Conservation (phyloP, 495 filamentous ascomycete species). For the Polyplosphaeria fusca region DNA sequence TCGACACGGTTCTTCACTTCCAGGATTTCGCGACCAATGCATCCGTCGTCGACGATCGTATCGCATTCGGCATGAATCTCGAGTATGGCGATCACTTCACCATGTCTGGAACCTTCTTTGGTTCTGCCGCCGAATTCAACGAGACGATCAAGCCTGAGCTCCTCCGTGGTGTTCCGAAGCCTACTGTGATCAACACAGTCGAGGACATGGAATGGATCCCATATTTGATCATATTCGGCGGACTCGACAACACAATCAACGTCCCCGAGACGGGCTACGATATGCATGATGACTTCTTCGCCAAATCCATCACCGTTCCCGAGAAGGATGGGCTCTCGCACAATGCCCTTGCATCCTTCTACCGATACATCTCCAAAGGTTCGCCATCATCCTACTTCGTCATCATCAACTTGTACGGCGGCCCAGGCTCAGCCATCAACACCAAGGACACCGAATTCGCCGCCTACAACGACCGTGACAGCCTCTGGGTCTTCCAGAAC, state of each 20-base stretch:
- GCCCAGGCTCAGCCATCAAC: slow-evolving; percentile 29
- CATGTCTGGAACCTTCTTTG: slow-evolving; percentile 27
- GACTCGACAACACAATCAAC: slow-evolving; percentile 26
- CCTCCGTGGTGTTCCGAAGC: slow-evolving; percentile 13
- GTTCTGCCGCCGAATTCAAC: slow-evolving; percentile 26
- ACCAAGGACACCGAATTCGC: slow-evolving; percentile 17
- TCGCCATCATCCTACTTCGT: slow-evolving; percentile 15
- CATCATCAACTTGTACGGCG: slow-evolving; percentile 35
- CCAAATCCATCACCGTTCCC: slow-evolving; percentile 47
- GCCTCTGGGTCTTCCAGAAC: slow-evolving; percentile 35
- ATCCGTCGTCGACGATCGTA: slow-evolving; percentile 26
- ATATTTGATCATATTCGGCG: slow-evolving; percentile 18
- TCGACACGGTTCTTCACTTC: slow-evolving; percentile 28
- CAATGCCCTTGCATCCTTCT: slow-evolving; percentile 43
- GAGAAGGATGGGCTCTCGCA: slow-evolving; percentile 40
- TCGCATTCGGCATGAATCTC: slow-evolving; percentile 27
- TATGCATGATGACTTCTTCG: slow-evolving; percentile 51
- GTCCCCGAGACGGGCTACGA: slow-evolving; percentile 35
- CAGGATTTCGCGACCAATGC: slow-evolving; percentile 31
- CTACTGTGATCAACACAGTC: slow-evolving; percentile 1
- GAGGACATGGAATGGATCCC: slow-evolving; percentile 12
- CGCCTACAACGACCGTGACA: slow-evolving; percentile 56
- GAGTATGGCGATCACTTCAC: slow-evolving; percentile 14
- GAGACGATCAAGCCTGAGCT: slow-evolving; percentile 20
- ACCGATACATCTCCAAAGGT: slow-evolving; percentile 42